Evolutionary conservation across 2,329 filamentous ascomycete species (phyloP), one percentile per base, ranked within the genome.

Genomic region (Onygenales sp.): DNA sequence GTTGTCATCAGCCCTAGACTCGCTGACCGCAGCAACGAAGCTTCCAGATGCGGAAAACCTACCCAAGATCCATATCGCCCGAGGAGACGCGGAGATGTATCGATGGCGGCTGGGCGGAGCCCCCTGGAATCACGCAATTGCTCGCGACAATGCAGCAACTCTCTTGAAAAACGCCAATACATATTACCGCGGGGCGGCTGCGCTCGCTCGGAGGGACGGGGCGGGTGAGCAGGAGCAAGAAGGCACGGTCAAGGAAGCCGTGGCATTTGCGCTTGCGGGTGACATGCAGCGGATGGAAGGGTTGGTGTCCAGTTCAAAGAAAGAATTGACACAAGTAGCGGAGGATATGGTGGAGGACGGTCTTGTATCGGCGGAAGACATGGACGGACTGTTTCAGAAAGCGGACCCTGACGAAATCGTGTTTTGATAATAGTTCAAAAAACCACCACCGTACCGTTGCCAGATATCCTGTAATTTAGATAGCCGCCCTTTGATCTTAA

Each of bases 141-240:
- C 75, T 4, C 62, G 67, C 31, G 71, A 72, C 47, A 76, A 78
- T 59, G 68, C 66, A 3, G 58, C 66, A 5, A 76, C 72, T 2
- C 65, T 83, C 10, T 62, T 80, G 39, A 74, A 74, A 52, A 83
- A 83, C 58, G 78, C 80, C 1, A 74, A 77, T 56, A 79, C 75
- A 4, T 83, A 79, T 60, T 83, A 81, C 59, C 74, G 77, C 17
- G 79, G 80, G 40, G 79, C 77, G 10, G 68, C 69, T 39, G 69
- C 68, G 37, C 57, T 72, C 6, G 70, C 70, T 4, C 63, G 62
- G 33, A 64, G 69, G 50, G 69, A 70, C 40, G 75, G 74, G 11
- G 68, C 71, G 6, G 55, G 48, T 2, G 71, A 75, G 27, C 72
- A 75, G 57, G 67, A 68, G 44, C 65, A 63, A 17, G 74, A 75